Evolutionary conservation across 2,329 filamentous ascomycete genomes (phyloP).

Genomic region (Trichoderma lentiforme): DNA sequence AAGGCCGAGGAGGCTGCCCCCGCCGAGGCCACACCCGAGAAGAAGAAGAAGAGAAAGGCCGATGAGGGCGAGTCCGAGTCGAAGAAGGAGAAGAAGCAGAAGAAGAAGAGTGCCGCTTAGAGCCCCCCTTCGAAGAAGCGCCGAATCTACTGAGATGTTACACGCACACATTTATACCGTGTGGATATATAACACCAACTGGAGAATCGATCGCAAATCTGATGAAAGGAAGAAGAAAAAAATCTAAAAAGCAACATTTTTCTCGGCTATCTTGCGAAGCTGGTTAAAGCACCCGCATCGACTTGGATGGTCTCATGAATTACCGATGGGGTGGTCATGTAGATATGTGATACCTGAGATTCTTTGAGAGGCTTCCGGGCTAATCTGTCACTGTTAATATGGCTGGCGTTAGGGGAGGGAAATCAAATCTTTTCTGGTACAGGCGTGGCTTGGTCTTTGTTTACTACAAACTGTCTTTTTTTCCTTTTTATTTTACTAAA

Average conservation of each 20-base stretch:
- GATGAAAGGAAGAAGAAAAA: not conserved
- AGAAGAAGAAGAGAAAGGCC: conserved; percentile 70
- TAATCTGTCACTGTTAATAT: conserved; percentile 21
- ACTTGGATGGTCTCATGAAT: conserved; percentile 9
- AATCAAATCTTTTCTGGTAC: conserved; percentile 25
- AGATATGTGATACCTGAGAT: conserved; percentile 33
- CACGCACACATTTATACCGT: not conserved
- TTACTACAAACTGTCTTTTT: conserved; percentile 17
- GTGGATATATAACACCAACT: not conserved
- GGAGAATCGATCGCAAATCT: not conserved
- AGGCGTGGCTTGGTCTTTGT: conserved; percentile 34
- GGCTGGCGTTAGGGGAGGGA: conserved; percentile 36
- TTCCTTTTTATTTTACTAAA: conserved; percentile 18
- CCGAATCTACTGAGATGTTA: not conserved
- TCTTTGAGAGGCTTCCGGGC: conserved; percentile 25
- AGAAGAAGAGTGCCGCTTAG: conserved; percentile 44
- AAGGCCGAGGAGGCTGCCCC: conserved; percentile 55
- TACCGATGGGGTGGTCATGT: conserved; percentile 20
- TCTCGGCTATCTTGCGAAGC: conserved; percentile 10
- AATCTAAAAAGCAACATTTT: conserved; percentile 7
- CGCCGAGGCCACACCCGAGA: conserved; percentile 27
- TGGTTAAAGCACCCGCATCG: conserved; percentile 7
- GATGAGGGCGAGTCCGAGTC: conserved; percentile 57
- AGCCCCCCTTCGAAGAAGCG: conserved; percentile 19
- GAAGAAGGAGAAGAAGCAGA: conserved; percentile 59